Evolutionary conservation across 1,284 basidiomycete genomes (phyloP).

Genomic region (Golubevia sp.): DNA sequence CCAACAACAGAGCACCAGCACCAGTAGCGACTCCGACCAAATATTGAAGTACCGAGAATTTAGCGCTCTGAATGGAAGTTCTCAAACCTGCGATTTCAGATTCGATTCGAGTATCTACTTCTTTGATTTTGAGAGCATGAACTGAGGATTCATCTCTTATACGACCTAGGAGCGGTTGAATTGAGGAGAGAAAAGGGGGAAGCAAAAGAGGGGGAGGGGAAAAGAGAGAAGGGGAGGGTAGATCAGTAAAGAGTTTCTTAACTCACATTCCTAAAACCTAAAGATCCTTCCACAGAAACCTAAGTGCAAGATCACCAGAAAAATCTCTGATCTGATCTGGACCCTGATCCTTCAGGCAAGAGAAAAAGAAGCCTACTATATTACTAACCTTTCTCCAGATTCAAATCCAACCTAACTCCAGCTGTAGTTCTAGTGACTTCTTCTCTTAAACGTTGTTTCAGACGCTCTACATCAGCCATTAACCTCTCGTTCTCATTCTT

Average conservation of each 20-base stretch:
- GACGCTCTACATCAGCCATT: constrained; percentile 87
- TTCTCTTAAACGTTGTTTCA: constrained; percentile 90
- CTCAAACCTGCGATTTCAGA: constrained; percentile 89
- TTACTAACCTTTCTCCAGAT: constrained; percentile 81
- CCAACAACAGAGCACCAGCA: constrained; percentile 82
- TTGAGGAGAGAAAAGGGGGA: not conserved
- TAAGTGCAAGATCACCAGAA: too few relatives aligned
- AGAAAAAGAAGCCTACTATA: not conserved
- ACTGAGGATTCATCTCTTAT: constrained; percentile 90
- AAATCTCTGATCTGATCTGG: too few relatives aligned
- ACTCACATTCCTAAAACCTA: too few relatives aligned
- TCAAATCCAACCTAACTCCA: constrained; percentile 90
- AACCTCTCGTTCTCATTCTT: constrained; percentile 88
- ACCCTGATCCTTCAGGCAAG: too few relatives aligned
- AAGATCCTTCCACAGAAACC: too few relatives aligned
- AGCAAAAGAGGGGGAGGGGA: not conserved
- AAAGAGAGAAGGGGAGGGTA: not conserved
- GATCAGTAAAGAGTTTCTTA: too few relatives aligned
- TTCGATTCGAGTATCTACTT: constrained; percentile 96
- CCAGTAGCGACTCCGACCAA: constrained; percentile 71
- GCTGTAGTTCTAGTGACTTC: constrained; percentile 83
- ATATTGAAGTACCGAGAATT: constrained; percentile 67
- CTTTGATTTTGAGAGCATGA: constrained; percentile 95
- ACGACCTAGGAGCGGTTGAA: constrained; percentile 65
- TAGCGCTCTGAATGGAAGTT: constrained; percentile 89